Evolutionary conservation across 768 basidiomycete species (phyloP), one percentile per base, ranked within the genome.

Genomic region (Lentinula raphanica): DNA sequence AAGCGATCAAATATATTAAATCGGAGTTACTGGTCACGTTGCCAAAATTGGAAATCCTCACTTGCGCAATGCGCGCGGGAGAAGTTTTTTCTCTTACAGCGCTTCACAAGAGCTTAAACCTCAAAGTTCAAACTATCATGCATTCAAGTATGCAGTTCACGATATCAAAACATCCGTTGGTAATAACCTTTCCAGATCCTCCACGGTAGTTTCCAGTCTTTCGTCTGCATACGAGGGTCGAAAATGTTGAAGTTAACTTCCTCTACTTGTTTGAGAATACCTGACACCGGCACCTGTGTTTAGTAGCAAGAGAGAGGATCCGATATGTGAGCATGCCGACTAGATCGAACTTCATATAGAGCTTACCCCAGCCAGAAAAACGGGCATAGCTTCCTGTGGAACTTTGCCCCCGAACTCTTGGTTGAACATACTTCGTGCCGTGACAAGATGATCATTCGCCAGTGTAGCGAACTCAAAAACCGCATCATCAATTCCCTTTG

Each of bases 381-480:
- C 78, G 8, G 89, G 86, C 78, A 88, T 79, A 28, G 81, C 90
- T 58, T 69, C 73, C 23, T 56, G 64, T 8, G 87, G 87, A 48
- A 88, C 79, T 65, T 69, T 78, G 13, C 74, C 79, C 36, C 76
- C 79, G 62, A 69, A 70, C 17, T 76, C 76, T 42, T 79, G 75
- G 60, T 80, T 78, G 64, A 88, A 80, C 82, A 87, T 85, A 54
- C 81, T 78, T 17, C 88, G 81, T 17, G 90, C 90, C 2, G 88
- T 89, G 58, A 81, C 71, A 62, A 94, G 68, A 68, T 94, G 84
- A 70, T 92, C 90, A 70, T 92, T 88, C 28, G 89, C 92, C 23
- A 86, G 68, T 8, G 84, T 86, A 32, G 92, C 92, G 70, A 93
- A 85, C 65, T 92, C 90, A 66, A 83, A 94, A 28, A 90, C 87